These are phyloP conservation scores for Penicillium ochrochloron DNA, from an alignment of 495 filamentous ascomycete genomes.

Conservation along the genomic window DNA sequence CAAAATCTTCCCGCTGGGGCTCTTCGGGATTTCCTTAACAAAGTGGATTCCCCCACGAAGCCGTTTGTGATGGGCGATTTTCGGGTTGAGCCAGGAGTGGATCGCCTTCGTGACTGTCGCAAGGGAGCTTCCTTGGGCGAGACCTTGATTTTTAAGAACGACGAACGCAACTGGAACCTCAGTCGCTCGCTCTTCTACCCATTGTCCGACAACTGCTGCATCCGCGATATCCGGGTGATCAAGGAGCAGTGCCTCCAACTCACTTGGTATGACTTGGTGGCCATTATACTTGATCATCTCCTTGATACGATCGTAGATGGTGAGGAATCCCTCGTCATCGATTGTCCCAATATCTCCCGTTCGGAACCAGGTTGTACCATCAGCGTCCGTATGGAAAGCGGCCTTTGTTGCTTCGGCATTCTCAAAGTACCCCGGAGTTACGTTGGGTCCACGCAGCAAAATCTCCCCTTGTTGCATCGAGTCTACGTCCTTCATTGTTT, in stretches of 20 bases:
- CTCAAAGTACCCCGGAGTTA: not conserved
- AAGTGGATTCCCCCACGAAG: not conserved
- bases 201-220: not conserved
- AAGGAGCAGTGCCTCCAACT: not conserved
- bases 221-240: not conserved
- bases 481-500: not conserved
- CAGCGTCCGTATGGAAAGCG: not conserved
- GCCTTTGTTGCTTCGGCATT: not conserved
- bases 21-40: not conserved
- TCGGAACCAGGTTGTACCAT: not conserved
- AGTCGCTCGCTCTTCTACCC: not conserved
- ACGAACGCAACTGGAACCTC: not conserved
- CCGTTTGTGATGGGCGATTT: not conserved
- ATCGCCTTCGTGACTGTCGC: not conserved
- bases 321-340: not conserved
- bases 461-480: not conserved
- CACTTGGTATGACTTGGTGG: not conserved
- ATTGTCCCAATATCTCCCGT: not conserved
- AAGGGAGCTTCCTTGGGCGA: not conserved
- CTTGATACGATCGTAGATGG: not conserved
- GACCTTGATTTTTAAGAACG: not conserved
- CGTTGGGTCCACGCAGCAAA: not conserved
- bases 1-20: not conserved
- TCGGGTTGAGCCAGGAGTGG: not conserved
- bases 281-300: constrained; percentile 3